Evolutionary conservation across 208 protist genomes (phyloP), one percentile per base, ranked within the genome.

Genomic region (Herpetomonas samuelpessoai): DNA sequence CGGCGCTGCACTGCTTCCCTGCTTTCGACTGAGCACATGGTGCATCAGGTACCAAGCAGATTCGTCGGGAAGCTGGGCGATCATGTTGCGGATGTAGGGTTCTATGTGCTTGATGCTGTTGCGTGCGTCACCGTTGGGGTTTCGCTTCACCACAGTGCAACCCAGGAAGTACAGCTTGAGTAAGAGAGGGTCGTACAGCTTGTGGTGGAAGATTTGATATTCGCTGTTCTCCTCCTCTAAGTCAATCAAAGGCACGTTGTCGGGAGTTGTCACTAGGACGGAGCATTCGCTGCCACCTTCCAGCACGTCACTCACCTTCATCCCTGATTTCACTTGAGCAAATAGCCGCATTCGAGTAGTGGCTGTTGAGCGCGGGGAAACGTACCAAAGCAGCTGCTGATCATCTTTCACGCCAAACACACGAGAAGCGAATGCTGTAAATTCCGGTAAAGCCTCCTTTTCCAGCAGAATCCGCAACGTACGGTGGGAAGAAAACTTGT

Each of bases 181-280:
- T 55, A 86, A 77, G 31, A 91, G 54, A 14, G 85, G 88, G 55
- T 91, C 83, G 65, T 92, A 95, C 24, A 95, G 57, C 66, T 91
- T 95, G 62, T 95, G 88, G 56, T 91, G 88, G 62, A 86, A 79
- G 21, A 95, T 45, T 28, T 91, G 74, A 57, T 86, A 86, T 51
- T 81, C 72, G 24, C 74, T 47, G 29, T 76, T 19, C 7, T 31
- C 60, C 31, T 68, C 57, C 14, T 56, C 65, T 46, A 53, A 29
- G 44, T 84, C 62, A 25, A 90, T 66, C 41, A 79, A 54, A 30
- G 71, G 38, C 7, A 69, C 64, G 21, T 74, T 83, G 10, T 48
- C 48, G 7, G 76, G 49, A 2, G 57, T 81, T 14, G 78, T 85
- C 47, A 93, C 72, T 14, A 93, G 72, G 19, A 93, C 65, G 59